These are phyloP conservation scores for Carex sylvatica DNA, from an alignment of 202 grass and related monocot species.

Conservation along the genomic window DNA sequence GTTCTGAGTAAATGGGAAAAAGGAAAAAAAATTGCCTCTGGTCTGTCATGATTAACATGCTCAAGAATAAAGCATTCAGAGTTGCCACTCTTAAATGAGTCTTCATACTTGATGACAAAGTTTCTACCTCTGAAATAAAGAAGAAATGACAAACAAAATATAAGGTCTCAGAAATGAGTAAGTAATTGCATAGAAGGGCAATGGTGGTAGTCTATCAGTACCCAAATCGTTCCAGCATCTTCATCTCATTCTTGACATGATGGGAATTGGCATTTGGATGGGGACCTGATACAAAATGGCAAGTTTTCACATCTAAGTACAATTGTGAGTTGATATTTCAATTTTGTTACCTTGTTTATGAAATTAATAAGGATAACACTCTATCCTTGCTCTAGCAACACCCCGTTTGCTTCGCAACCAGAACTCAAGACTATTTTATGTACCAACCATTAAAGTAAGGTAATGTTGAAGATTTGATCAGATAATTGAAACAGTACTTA, in stretches of 20 bases:
- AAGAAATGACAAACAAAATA: slow-evolving; percentile 20
- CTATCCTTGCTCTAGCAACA: not conserved
- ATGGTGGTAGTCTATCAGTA: slow-evolving; percentile 33
- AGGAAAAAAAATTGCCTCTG: slow-evolving; percentile 53
- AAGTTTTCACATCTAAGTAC: not conserved
- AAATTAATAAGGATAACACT: not conserved
- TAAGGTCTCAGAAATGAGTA: not conserved
- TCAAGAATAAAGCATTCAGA: slow-evolving; percentile 86
- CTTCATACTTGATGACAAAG: slow-evolving; percentile 70
- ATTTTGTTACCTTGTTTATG: not conserved
- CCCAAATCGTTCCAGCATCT: slow-evolving; percentile 93
- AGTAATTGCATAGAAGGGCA: slow-evolving; percentile 13
- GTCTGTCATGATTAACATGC: slow-evolving; percentile 91
- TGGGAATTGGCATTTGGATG: slow-evolving; percentile 80
- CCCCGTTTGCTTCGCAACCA: not conserved
- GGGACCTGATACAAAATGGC: slow-evolving; percentile 51
- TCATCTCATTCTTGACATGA: slow-evolving; percentile 84
- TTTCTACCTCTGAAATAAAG: slow-evolving; percentile 53
- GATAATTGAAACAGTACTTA: slow-evolving; percentile 7
- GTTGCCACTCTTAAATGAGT: slow-evolving; percentile 54
- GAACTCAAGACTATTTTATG: not conserved
- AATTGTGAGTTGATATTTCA: not conserved
- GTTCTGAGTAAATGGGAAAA: slow-evolving; percentile 13
- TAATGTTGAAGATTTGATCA: not conserved
- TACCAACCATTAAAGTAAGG: not conserved